A percentile compares a stretch with the other conserved stretches of the same genome.
phyloP scores from a whole-genome alignment of 2,329 filamentous ascomycete species.

The Exserohilum rostratum region DNA sequence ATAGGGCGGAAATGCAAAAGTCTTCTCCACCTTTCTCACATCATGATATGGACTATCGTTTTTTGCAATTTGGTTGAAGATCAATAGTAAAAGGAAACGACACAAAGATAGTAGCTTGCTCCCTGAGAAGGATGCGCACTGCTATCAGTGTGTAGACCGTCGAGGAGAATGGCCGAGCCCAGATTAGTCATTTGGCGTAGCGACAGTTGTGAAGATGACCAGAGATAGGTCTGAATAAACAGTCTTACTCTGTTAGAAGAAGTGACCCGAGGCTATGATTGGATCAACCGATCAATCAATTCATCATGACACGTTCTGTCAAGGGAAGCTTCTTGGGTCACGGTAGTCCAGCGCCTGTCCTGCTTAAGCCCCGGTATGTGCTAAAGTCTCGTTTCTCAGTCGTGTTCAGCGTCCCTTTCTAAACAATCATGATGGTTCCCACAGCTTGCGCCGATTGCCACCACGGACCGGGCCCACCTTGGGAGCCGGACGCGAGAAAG shows the following conservation, averaged over 20 bases:
- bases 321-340: not conserved
- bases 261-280: not conserved
- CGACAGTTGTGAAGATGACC: slow-evolving; percentile 7
- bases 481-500: slow-evolving; percentile 45
- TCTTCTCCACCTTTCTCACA: not conserved
- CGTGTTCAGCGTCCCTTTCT: slow-evolving; percentile 2
- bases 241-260: slow-evolving; percentile 4
- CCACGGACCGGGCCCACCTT: slow-evolving; percentile 38
- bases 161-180: not conserved
- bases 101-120: not conserved
- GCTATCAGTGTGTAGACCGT: not conserved
- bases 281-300: not conserved
- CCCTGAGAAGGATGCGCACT: not conserved
- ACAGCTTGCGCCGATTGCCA: slow-evolving; percentile 46
- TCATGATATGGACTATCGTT: not conserved
- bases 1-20: not conserved
- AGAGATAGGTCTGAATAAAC: not conserved
- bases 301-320: slow-evolving; percentile 4
- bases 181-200: slow-evolving; percentile 5
- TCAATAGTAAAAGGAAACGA: not conserved
- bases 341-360: slow-evolving; percentile 5
- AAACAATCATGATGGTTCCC: slow-evolving; percentile 33
- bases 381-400: slow-evolving; percentile 3
- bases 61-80: slow-evolving; percentile 6
- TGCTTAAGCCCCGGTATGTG: not conserved